phyloP scores from a whole-genome alignment of 164 flowering plant species.

The Vitis labrusca region DNA sequence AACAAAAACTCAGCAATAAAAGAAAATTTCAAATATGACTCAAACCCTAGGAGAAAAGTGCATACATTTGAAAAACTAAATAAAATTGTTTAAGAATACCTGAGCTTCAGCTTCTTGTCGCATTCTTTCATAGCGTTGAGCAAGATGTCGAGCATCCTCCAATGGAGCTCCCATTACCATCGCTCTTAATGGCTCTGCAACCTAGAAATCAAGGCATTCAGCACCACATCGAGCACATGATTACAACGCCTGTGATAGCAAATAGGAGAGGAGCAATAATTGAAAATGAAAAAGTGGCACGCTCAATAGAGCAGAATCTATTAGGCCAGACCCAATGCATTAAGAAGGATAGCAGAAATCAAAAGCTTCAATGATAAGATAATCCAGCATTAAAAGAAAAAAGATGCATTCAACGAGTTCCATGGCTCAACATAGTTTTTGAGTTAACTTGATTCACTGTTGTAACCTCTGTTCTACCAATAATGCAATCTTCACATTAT shows the following conservation, averaged over 20 bases:
- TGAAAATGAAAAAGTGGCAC: not conserved
- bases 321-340: not conserved
- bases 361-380: no score
- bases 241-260: not conserved
- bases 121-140: slow-evolving; percentile 72
- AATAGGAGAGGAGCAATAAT: not conserved
- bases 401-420: no score
- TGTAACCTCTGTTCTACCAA: no score
- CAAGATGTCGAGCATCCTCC: slow-evolving; percentile 83
- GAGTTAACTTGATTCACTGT: no score
- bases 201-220: slow-evolving; percentile 29
- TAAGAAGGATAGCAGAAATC: not conserved
- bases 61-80: not conserved
- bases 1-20: not conserved
- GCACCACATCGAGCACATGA: slow-evolving; percentile 5
- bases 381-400: no score
- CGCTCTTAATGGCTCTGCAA: slow-evolving; percentile 74
- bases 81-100: slow-evolving; percentile 28
- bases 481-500: no score
- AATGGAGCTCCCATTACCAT: slow-evolving; percentile 75
- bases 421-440: no score
- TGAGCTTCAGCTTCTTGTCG: slow-evolving; percentile 80
- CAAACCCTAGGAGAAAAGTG: not conserved
- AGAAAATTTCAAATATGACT: not conserved
- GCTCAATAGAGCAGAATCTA: not conserved